Percentiles rank a stretch among this genome's conserved stretches.
phyloP scores from a whole-genome alignment of 2,329 filamentous ascomycete genomes.

The Aspergillus caelatus region DNA sequence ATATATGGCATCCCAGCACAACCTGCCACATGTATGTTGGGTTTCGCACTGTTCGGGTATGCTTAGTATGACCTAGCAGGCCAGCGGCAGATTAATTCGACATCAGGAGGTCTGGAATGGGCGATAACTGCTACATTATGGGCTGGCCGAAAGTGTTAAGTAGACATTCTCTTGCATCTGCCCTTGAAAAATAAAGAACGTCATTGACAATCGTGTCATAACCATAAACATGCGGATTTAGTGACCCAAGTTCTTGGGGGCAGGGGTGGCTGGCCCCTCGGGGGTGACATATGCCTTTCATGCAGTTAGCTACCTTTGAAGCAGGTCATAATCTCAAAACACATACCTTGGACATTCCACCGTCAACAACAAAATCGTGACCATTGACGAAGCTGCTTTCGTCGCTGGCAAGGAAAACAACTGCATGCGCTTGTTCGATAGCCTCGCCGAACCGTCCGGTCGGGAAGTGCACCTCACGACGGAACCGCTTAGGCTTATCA shows the following conservation, averaged over 20 bases:
- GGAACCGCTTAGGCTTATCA: conserved; percentile 75
- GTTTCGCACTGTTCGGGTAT: background rate
- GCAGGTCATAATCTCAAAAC: background rate
- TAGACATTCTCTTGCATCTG: background rate
- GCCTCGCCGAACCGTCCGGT: conserved; percentile 87
- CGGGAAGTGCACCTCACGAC: conserved; percentile 89
- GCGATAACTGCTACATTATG: background rate
- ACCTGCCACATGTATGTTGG: background rate
- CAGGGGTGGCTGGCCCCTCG: conserved; percentile 57
- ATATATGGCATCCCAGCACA: background rate
- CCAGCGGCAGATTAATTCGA: background rate
- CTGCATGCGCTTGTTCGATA: conserved; percentile 86
- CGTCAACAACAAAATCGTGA: conserved; percentile 91
- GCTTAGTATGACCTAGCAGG: background rate
- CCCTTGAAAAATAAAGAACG: background rate
- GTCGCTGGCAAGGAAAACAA: conserved; percentile 83
- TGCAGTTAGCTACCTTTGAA: background rate
- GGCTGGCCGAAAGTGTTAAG: background rate
- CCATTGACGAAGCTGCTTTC: conserved; percentile 90
- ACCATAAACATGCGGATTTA: conserved; percentile 1
- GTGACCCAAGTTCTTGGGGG: conserved; percentile 54
- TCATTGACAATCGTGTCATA: background rate
- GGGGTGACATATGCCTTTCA: conserved; percentile 69
- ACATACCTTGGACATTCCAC: conserved; percentile 75
- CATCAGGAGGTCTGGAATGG: background rate